Percentiles rank a stretch among this genome's conserved stretches.
These are phyloP conservation scores for Cicer yamashitae DNA, from an alignment of 306 rosid genomes.

Conservation along the genomic window DNA sequence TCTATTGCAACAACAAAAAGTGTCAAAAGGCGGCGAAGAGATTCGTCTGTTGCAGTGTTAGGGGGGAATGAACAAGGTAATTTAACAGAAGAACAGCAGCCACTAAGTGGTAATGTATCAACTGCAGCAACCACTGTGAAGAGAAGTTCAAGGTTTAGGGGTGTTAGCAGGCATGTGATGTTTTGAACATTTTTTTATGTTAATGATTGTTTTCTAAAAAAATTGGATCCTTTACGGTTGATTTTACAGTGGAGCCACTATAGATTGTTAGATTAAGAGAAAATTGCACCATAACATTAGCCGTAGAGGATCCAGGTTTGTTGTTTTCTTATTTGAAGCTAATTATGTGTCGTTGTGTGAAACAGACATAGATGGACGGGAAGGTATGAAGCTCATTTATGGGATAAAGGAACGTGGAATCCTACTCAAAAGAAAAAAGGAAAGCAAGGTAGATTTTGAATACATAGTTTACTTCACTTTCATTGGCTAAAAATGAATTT, in stretches of 20 bases:
- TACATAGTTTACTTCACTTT: background rate
- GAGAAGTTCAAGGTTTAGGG: slow-evolving; percentile 82
- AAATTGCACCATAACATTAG: too few relatives aligned
- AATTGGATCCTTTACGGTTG: too few relatives aligned
- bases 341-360: slow-evolving; percentile 17
- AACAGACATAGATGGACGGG: slow-evolving; percentile 95
- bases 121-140: slow-evolving; percentile 59
- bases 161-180: slow-evolving; percentile 72
- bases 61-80: slow-evolving; percentile 46
- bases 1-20: slow-evolving; percentile 41
- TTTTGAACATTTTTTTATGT: background rate
- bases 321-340: slow-evolving; percentile 26
- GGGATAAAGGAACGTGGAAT: slow-evolving; percentile 97
- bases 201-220: background rate
- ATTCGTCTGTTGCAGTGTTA: slow-evolving; percentile 36
- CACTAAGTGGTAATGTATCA: slow-evolving; percentile 45
- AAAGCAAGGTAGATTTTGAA: slow-evolving; percentile 72
- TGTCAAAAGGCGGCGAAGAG: slow-evolving; percentile 62
- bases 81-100: slow-evolving; percentile 40
- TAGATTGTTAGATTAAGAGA: too few relatives aligned
- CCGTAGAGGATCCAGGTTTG: too few relatives aligned
- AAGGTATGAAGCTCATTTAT: slow-evolving; percentile 87
- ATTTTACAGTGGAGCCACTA: too few relatives aligned
- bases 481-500: background rate
- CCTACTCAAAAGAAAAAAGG: slow-evolving; percentile 93